Base-by-base conservation (phyloP, 345 rosid species). In the Angophora floribunda region DNA sequence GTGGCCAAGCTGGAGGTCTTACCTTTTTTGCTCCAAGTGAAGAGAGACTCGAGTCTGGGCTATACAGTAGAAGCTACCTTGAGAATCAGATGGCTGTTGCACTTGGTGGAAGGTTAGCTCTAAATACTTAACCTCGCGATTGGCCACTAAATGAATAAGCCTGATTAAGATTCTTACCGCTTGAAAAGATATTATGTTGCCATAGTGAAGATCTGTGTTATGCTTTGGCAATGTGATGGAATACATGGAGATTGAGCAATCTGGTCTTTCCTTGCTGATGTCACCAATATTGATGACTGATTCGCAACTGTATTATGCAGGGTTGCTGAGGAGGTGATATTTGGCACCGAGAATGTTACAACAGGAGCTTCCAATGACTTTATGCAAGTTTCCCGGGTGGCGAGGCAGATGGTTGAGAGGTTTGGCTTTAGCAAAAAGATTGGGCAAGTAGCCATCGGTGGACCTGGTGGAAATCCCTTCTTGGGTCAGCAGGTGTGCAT, bases 21-120 rank as follows among this genome's bases (percentile, higher is more conserved):
- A 98, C 99, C 59, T 97, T 97, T 86, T 97, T 96, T 13, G 98
- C 99, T 50, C 99, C 99, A 24, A 98, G 99, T 36, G 99, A 98
- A 90, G 99, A 98, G 91, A 95, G 99, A 91, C 96, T 98, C 1
- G 99, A 98, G 93, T 98, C 99, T 89, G 99, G 99, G 88, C 90
- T 98, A 90, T 98, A 98, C 93, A 97, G 99, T 92, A 92, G 96
- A 89, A 96, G 98, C 95, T 98, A 98, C 95, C 94, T 98, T 32
- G 99, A 97, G 95, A 98, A 98, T 89, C 99, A 98, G 90, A 94
- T 96, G 99, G 98, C 99, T 52, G 99, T 98, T 88, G 99, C 99
- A 87, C 98, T 98, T 47, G 98, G 99, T 65, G 99, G 99, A 93
- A 96, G 99, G 99, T 98, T 87, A 87, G 94, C 91, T 88, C 88